Base-by-base conservation (phyloP, 108 stramenopile genomes). In the Fragilaria crotonensis region DNA sequence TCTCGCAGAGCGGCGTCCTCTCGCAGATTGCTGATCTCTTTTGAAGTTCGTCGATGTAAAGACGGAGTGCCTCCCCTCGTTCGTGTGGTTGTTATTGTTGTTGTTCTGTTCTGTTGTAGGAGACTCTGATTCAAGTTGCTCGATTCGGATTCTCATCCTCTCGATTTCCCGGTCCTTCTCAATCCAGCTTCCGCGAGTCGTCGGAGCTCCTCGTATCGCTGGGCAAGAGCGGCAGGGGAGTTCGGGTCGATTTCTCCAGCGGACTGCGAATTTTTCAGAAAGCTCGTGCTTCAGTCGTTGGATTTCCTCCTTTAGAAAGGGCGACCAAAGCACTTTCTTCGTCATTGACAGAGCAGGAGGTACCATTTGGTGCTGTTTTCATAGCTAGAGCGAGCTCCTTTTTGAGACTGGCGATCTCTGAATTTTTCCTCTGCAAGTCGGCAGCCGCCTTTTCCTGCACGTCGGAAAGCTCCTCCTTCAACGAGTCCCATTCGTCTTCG, bases 91-190 rank as follows among this genome's bases (percentile, higher is more conserved):
- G n/a, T n/a, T n/a, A n/a, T n/a, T n/a, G 14, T 41, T 41, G 36
- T 41, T 41, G 14, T 14, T 41, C 14, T 14, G 7, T 41, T 41
- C 36, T 41, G 36, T 14, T 41, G 36, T 7, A 14, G 14, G 14
- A 41, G 36, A 11, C 7, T 41, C 36, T 11, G 14, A 14, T 41
- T 41, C 36, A 7, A 59, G 25, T 17, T 59, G 17, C 25, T 46
- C 47, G 3, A 59, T 22, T 4, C n/a, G 2, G 2, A 25, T n/a
- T 17, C 27, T 68, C 7, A 77, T 63, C 45, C 62, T 60, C 26
- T 71, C 60, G 21, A 78, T 71, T 51, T 68, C 69, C 30, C 59
- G 52, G 52, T 78, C 73, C 55, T 78, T 78, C 45, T 75, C 18
- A 71, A 14, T 18, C 54, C 64, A 31, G 58, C 56, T 25, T 70